These are phyloP conservation scores for Dipodascus geniculatus DNA, from an alignment of 805 yeast species.

Conservation along the genomic window DNA sequence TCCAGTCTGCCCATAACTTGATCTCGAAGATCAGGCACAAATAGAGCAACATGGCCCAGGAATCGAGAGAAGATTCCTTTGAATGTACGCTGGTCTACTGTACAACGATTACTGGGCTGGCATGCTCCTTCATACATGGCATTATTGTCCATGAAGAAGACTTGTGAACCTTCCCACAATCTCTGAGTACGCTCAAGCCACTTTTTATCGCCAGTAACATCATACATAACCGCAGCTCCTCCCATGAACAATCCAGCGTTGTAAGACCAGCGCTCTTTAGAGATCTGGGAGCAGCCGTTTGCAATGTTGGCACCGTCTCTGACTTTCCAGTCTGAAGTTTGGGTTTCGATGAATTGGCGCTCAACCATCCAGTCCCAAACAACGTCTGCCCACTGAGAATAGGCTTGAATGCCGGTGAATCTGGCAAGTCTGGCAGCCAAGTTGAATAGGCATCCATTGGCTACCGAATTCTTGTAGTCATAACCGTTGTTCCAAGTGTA, in stretches of 20 bases:
- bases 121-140: conserved; percentile 80
- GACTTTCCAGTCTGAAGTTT: conserved; percentile 33
- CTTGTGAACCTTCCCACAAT: conserved; percentile 37
- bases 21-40: conserved; percentile 42
- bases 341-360: conserved; percentile 35
- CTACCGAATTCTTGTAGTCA: conserved; percentile 80
- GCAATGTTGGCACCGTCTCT: conserved; percentile 28
- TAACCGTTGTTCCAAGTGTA: conserved; percentile 91
- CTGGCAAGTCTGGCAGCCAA: conserved; percentile 82
- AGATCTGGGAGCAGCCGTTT: conserved; percentile 41
- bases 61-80: conserved; percentile 72
- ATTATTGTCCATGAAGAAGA: not conserved
- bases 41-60: conserved; percentile 58
- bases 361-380: conserved; percentile 74
- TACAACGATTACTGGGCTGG: conserved; percentile 53
- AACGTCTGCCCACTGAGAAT: conserved; percentile 60
- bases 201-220: conserved; percentile 47
- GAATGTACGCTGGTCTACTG: conserved; percentile 82
- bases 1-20: conserved; percentile 33
- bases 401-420: conserved; percentile 63
- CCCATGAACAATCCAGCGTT: conserved; percentile 70
- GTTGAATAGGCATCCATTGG: conserved; percentile 83
- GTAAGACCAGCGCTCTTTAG: conserved; percentile 69
- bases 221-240: conserved; percentile 74
- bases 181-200: conserved; percentile 57